A percentile compares a stretch with the other conserved stretches of the same genome.
Conservation (phyloP, 192 early-diverging fungal species). For the Backusella parvicylindrica region DNA sequence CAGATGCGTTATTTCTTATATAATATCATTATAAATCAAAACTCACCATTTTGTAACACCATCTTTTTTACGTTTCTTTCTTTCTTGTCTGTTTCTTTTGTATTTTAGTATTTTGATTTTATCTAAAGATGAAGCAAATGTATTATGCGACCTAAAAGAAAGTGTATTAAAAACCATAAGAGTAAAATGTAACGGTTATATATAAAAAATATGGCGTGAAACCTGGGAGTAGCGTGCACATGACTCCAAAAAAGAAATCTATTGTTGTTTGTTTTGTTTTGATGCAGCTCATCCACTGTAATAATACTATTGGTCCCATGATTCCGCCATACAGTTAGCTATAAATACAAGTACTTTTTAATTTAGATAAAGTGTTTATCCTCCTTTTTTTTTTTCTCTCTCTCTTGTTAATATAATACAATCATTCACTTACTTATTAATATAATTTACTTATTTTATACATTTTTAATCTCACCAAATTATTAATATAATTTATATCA, state of each 20-base stretch:
- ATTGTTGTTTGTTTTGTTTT: background rate
- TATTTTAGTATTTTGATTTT: background rate
- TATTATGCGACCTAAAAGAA: background rate
- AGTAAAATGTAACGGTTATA: background rate
- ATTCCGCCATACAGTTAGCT: background rate
- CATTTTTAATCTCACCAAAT: background rate
- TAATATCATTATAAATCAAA: background rate
- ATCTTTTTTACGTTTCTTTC: background rate
- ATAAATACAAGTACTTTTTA: background rate
- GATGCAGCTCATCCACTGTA: background rate
- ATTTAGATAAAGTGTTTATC: background rate
- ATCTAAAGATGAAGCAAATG: background rate
- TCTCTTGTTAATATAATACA: background rate
- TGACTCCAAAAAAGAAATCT: background rate
- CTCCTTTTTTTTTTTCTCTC: background rate
- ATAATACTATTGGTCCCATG: background rate
- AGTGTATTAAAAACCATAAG: background rate
- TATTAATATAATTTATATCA: background rate
- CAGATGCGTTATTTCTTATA: background rate
- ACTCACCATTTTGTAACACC: background rate
- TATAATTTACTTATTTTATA: background rate
- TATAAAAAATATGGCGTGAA: background rate
- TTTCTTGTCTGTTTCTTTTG: background rate
- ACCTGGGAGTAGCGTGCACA: background rate
- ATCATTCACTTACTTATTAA: background rate